Evolutionary conservation across 176 grass and related monocot species (phyloP).

Genomic region (Alloteropsis semialata): DNA sequence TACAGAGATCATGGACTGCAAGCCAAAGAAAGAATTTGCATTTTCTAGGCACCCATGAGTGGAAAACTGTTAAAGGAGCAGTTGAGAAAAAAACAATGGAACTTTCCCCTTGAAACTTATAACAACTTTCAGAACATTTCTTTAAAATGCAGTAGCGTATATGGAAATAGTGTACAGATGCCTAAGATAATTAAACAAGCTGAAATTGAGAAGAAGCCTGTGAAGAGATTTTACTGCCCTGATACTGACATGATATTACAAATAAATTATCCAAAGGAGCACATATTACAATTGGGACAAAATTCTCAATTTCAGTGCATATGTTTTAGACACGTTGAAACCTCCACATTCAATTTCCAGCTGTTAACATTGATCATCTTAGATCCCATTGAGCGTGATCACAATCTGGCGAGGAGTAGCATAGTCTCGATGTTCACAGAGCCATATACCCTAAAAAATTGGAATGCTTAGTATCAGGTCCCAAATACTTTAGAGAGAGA

Average conservation of each 20-base stretch:
- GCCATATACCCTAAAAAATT: conserved; percentile 79
- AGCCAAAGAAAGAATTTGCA: neutral
- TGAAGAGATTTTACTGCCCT: neutral
- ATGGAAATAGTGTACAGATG: neutral
- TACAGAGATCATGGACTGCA: neutral
- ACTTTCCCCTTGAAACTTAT: neutral
- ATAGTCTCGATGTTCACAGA: conserved; percentile 83
- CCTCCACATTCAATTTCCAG: neutral
- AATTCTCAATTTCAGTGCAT: neutral
- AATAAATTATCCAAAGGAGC: neutral
- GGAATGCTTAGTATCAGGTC: conserved; percentile 4
- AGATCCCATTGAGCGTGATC: conserved; percentile 80
- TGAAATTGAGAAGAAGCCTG: neutral
- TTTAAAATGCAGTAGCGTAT: no score
- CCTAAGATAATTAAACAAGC: neutral
- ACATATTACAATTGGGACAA: neutral
- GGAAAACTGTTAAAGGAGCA: neutral
- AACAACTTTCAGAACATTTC: neutral
- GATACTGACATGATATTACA: conserved; percentile 6
- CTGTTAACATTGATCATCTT: neutral
- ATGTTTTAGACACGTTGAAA: neutral
- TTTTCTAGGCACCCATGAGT: neutral
- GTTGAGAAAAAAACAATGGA: neutral
- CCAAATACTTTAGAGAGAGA: neutral
- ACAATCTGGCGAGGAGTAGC: conserved; percentile 81